Evolutionary conservation across 306 rosid species (phyloP).

Genomic region (Corylus avellana): DNA sequence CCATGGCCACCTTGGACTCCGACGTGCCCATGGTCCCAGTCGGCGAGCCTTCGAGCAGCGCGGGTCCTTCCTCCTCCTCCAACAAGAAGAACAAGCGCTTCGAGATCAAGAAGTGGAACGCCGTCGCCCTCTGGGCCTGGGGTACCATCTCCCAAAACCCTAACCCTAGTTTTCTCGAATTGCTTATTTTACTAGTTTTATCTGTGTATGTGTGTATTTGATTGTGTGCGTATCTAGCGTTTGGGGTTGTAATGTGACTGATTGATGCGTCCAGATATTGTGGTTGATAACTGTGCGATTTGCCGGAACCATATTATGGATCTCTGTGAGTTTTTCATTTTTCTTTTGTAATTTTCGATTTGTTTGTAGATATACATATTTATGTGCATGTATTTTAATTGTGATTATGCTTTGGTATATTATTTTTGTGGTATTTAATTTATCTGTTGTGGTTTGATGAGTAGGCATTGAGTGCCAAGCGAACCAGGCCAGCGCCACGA

Average conservation of each 20-base stretch:
- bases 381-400: too few species aligned
- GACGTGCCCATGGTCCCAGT: slow-evolving; percentile 50
- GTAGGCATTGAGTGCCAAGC: slow-evolving; percentile 70
- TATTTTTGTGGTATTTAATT: background rate
- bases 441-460: background rate
- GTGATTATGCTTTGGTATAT: background rate
- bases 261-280: slow-evolving; percentile 46
- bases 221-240: background rate
- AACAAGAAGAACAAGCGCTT: slow-evolving; percentile 58
- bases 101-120: slow-evolving; percentile 66
- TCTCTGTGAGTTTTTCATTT: slow-evolving; percentile 48
- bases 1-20: slow-evolving; percentile 51
- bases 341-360: background rate
- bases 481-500: slow-evolving; percentile 91
- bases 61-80: slow-evolving; percentile 39
- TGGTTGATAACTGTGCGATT: slow-evolving; percentile 67
- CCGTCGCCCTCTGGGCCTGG: slow-evolving; percentile 68
- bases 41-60: slow-evolving; percentile 49
- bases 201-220: background rate
- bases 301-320: slow-evolving; percentile 67
- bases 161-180: slow-evolving; percentile 27
- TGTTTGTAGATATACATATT: background rate
- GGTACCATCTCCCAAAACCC: slow-evolving; percentile 47
- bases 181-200: background rate
- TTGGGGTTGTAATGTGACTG: background rate